Percentiles rank a stretch among this genome's conserved stretches.
phyloP scores from a whole-genome alignment of 352 stramenopile species.

The Phytophthora sansomeana region DNA sequence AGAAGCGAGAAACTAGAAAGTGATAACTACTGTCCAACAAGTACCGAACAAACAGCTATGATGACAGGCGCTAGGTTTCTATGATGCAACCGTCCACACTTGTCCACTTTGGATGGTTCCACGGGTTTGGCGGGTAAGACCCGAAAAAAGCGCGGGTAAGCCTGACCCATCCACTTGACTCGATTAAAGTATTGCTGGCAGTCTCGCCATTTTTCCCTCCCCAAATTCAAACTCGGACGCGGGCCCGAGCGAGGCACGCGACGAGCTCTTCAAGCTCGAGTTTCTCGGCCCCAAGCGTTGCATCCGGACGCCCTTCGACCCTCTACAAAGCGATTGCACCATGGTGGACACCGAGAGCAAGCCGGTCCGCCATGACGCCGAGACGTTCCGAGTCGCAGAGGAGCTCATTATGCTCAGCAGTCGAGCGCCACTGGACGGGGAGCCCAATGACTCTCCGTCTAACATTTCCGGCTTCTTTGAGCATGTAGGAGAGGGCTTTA shows the following conservation, averaged over 20 bases:
- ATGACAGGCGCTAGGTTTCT: too few relatives aligned
- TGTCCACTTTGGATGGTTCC: constrained; percentile 2
- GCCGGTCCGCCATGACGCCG: constrained; percentile 53
- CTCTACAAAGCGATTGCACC: neutral
- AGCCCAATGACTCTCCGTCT: constrained; percentile 37
- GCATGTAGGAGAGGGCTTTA: constrained; percentile 23
- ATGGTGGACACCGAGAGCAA: constrained; percentile 45
- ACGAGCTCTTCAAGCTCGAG: constrained; percentile 43
- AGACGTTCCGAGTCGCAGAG: constrained; percentile 79
- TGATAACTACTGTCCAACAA: too few relatives aligned
- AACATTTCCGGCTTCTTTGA: constrained; percentile 50
- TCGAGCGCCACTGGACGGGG: constrained; percentile 18
- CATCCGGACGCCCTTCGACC: too few relatives aligned
- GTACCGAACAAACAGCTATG: too few relatives aligned
- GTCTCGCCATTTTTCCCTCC: constrained; percentile 23
- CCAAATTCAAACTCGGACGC: constrained; percentile 43
- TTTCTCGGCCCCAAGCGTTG: neutral
- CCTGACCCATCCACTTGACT: constrained; percentile 8
- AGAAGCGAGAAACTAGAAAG: too few relatives aligned
- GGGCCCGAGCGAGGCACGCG: constrained; percentile 59
- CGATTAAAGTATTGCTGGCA: constrained; percentile 3
- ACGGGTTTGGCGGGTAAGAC: constrained; percentile 25
- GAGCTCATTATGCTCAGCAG: constrained; percentile 82
- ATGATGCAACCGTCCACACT: too few relatives aligned
- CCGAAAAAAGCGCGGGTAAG: constrained; percentile 36